Percentiles rank a stretch among this genome's conserved stretches.
Evolutionary conservation across 768 basidiomycete genomes (phyloP).

Genomic region (Leccinum broughii): DNA sequence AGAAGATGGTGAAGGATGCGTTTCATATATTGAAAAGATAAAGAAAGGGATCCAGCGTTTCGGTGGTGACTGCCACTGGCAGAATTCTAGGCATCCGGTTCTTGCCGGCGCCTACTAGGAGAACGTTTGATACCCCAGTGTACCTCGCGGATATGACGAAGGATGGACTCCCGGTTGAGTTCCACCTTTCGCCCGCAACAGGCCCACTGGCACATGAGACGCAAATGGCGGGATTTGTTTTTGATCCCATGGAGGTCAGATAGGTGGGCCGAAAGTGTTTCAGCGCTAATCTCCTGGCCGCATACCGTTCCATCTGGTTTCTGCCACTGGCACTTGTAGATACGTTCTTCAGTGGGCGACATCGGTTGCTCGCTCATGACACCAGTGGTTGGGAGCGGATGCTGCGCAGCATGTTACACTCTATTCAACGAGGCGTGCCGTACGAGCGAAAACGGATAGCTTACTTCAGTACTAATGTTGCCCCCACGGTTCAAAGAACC

Average conservation of each 20-base stretch:
- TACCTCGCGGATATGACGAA: constrained; percentile 18
- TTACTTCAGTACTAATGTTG: too few species aligned
- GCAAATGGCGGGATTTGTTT: neutral
- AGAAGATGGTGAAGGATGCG: too few species aligned
- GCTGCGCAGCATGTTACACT: too few species aligned
- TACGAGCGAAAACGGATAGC: too few species aligned
- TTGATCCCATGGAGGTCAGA: constrained; percentile 15
- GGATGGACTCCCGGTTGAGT: constrained; percentile 24
- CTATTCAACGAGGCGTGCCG: too few species aligned
- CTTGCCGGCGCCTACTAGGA: neutral
- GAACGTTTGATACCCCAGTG: constrained; percentile 15
- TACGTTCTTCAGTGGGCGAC: neutral
- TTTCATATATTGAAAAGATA: too few species aligned
- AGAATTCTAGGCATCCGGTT: neutral
- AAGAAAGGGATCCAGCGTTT: too few species aligned
- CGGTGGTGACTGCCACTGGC: too few species aligned
- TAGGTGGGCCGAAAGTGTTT: constrained; percentile 14
- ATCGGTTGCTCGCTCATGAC: neutral
- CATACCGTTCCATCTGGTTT: neutral
- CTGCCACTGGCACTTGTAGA: constrained; percentile 11
- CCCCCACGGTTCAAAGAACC: too few species aligned
- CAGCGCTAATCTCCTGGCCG: neutral
- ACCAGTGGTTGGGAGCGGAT: too few species aligned
- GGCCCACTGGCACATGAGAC: constrained; percentile 12
- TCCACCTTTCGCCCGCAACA: constrained; percentile 2